Base-by-base conservation (phyloP, 2,329 filamentous ascomycete species). In the Pseudocercospora musae region DNA sequence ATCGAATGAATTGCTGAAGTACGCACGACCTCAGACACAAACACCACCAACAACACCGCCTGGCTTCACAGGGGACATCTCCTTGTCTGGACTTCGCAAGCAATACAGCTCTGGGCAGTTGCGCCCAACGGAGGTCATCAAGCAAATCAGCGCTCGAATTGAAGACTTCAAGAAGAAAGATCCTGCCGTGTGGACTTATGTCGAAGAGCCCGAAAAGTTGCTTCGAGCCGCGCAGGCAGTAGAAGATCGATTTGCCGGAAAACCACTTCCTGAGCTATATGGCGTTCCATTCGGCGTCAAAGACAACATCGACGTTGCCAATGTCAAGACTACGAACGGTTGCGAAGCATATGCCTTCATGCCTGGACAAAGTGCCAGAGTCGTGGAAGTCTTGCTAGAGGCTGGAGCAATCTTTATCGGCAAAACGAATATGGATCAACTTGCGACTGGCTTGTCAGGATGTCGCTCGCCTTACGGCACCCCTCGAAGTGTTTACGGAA, bases 401-500 rank as follows among this genome's bases (percentile, higher is more conserved):
- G 81, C 82, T 4, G 85, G 85, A 2, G 85, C 82, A 1, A 76
- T 87, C 4, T 82, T 87, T 53, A 76, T 88, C 2, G 85, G 84
- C 33, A 88, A 87, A 70, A 79, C 81, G 0, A 87, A 87, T 64
- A 78, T 88, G 58, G 86, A 88, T 69, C 85, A 88, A 71, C 78
- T 88, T 3, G 85, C 85, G 2, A 87, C 85, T 0, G 86, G 86
- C 0, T 77, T 88, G 2, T 83, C 81, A 11, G 86, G 85, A 15
- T 84, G 82, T 52, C 80, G 85, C 25, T 85, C 83, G 1, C 83
- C 85, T 0, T 86, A 83, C 64, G 85, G 85, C 1, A 81, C 79
- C 20, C 81, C 84, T 0, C 78, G 81, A 21, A 85, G 83, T 59
- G 77, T 84, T 0, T 85, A 78, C 70, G 73, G 79, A 67, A 73